Evolutionary conservation across 768 basidiomycete species (phyloP), one percentile per base, ranked within the genome.

Genomic region (Butyriboletus loyo): DNA sequence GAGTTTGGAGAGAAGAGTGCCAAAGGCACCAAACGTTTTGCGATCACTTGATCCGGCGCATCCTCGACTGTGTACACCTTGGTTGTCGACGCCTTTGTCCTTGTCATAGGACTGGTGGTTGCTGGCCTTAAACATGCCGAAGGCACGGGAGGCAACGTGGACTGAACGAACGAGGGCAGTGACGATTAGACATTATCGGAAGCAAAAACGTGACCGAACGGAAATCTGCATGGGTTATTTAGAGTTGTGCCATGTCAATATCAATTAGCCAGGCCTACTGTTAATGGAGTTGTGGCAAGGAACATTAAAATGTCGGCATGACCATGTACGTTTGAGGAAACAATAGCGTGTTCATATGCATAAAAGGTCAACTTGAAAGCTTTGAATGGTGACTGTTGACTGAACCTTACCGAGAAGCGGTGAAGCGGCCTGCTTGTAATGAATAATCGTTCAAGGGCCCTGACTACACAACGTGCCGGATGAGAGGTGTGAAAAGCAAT

Each of bases 1-100:
- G 13, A 80, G 65, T 58, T 62, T 73, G 39, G 65, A 59, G 22
- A 77, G 61, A 36, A 72, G 30, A 3, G 67, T 69, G 1, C 67
- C 68, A 31, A 69, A 50, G 28, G 42, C 50, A 30, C 68, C 64
- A 46, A 70, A 15, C 71, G 63, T 25, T 55, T 56, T 19, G 56
- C 61, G 27, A 73, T 64, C 14, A 58, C 62, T 40, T 56, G 38
- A 32, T 70, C 69, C 0, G 63, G 72, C 2, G 64, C 60, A 27
- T 54, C 60, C 32, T 73, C 72, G 24, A 42, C 43, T 14, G 43
- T 28, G n/a, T 44, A 35, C 10, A 34, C 24, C 19, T 57, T 40
- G 8, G 45, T 7, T 7, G 32, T 35, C 36, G 25, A 45, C 14
- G 22, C 30, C 61, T 31, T 59, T 61, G 49, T 71, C 67, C 41